Conservation (phyloP, 352 stramenopile species). For the Phytophthora podocarpi region DNA sequence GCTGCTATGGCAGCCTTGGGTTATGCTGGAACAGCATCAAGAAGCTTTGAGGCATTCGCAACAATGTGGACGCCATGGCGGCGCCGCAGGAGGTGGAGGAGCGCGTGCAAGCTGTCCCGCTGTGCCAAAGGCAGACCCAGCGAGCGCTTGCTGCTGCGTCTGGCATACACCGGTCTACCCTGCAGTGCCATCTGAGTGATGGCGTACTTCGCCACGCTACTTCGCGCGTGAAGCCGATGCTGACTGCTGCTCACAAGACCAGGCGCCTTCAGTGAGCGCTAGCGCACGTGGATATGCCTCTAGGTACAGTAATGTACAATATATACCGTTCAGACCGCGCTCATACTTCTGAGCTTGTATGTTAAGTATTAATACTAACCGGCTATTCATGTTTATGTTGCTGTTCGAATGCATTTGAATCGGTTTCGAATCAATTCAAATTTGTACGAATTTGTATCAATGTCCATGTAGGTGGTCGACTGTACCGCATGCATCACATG, state of each 20-base stretch:
- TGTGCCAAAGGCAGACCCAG: constrained; percentile 10
- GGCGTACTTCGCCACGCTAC: too few relatives aligned
- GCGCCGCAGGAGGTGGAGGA: background rate
- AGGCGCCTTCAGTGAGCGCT: background rate
- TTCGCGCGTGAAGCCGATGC: background rate
- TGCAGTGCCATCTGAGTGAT: too few relatives aligned
- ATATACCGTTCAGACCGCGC: background rate
- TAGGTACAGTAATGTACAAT: constrained; percentile 2
- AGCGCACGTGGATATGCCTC: background rate
- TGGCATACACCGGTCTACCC: background rate
- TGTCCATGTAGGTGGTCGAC: background rate
- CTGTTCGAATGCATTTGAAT: background rate
- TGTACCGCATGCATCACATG: constrained; percentile 15
- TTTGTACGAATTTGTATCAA: too few relatives aligned
- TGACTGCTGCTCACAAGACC: constrained; percentile 1
- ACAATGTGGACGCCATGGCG: too few relatives aligned
- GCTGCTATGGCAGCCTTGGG: too few relatives aligned
- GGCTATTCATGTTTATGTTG: too few relatives aligned
- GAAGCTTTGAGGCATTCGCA: too few relatives aligned
- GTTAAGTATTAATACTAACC: too few relatives aligned
- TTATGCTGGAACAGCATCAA: too few relatives aligned
- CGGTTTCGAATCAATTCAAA: background rate
- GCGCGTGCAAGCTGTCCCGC: background rate
- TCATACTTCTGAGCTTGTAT: too few relatives aligned
- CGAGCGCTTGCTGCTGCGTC: background rate